Conservation (phyloP, 768 basidiomycete genomes). For the Kondoa malvinella region DNA sequence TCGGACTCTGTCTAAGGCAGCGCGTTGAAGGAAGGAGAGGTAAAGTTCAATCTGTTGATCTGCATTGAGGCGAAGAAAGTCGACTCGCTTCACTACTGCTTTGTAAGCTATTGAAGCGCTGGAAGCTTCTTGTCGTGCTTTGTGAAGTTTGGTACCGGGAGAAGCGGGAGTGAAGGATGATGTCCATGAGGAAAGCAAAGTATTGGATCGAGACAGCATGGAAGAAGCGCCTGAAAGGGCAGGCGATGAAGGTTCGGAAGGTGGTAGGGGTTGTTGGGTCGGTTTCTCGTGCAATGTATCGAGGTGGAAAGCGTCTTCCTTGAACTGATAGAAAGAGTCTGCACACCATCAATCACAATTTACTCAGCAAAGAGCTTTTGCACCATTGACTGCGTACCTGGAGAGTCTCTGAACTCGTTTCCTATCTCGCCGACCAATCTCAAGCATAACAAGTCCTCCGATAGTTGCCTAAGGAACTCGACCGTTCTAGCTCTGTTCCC, state of each 20-base stretch:
- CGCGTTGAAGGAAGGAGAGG: slow-evolving; percentile 7
- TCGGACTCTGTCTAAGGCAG: slow-evolving; percentile 6
- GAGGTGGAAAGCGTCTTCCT: slow-evolving; percentile 14
- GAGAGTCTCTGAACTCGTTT: slow-evolving; percentile 16
- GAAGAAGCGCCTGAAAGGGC: background rate
- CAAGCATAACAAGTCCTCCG: slow-evolving; percentile 15
- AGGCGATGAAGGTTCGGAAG: slow-evolving; percentile 3
- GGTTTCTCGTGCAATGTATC: slow-evolving; percentile 10
- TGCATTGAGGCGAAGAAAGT: slow-evolving; percentile 8
- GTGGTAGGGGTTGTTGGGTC: slow-evolving; percentile 6
- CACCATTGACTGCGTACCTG: background rate
- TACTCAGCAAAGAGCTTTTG: background rate
- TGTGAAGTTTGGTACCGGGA: slow-evolving; percentile 8
- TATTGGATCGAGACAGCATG: slow-evolving; percentile 9
- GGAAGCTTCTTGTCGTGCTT: slow-evolving; percentile 11
- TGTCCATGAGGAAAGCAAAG: slow-evolving; percentile 2
- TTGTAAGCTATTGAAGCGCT: slow-evolving; percentile 13
- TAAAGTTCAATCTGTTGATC: slow-evolving; percentile 11
- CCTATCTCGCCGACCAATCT: slow-evolving; percentile 16
- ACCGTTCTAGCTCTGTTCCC: slow-evolving; percentile 10
- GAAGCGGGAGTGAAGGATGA: slow-evolving; percentile 16
- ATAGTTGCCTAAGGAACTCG: slow-evolving; percentile 19
- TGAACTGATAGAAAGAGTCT: slow-evolving; percentile 17
- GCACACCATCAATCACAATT: background rate
- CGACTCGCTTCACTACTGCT: slow-evolving; percentile 7